Conservation (phyloP, 345 rosid genomes). For the Eucalyptus cloeziana region DNA sequence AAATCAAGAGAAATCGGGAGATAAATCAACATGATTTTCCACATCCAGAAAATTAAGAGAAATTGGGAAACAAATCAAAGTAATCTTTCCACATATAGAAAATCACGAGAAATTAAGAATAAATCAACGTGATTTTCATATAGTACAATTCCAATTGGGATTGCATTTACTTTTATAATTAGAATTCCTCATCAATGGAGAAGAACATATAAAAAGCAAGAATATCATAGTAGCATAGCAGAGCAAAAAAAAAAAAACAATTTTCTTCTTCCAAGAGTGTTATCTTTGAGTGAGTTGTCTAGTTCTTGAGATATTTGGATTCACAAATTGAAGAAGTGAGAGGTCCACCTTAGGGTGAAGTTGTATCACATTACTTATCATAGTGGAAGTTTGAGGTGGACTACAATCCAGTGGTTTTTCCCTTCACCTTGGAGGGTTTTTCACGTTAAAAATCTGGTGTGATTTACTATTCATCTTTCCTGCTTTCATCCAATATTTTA, state of each 20-base stretch:
- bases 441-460: neutral
- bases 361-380: no score
- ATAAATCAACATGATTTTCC: neutral
- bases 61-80: neutral
- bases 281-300: neutral
- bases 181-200: neutral
- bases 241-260: fast-evolving
- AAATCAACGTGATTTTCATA: neutral
- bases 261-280: neutral
- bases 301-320: no score
- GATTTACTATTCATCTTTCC: neutral
- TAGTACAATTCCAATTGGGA: neutral
- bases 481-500: neutral
- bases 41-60: neutral
- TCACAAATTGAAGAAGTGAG: no score
- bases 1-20: neutral
- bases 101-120: neutral
- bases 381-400: neutral
- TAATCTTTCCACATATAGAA: neutral
- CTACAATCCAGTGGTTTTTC: neutral
- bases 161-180: neutral
- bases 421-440: neutral
- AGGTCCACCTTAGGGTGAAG: no score
- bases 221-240: neutral
- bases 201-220: neutral